Base-by-base conservation (phyloP, 345 rosid genomes). In the Brassica napus region DNA sequence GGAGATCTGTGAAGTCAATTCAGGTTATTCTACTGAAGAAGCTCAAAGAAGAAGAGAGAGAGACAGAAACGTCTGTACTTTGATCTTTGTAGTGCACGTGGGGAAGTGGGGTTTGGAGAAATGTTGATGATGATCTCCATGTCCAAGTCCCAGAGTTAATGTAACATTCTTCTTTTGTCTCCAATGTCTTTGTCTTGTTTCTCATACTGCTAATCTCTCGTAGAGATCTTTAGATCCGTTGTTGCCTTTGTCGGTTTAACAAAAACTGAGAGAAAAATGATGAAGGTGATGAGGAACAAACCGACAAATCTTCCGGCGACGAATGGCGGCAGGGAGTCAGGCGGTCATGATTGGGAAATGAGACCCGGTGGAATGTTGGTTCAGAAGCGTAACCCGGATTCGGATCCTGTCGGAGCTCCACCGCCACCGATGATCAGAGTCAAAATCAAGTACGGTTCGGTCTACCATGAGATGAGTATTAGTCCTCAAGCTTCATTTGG, bases 281-380 rank as follows among this genome's bases (percentile, higher is more conserved):
- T 28, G 21, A 49, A 64, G 8, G 84, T 86, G 86, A 84, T 87
- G 89, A 89, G 87, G 83, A 90, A 80, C 69, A 89, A 85, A 79
- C 76, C 85, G 70, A 81, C 88, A 49, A 89, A 85, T 61, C 78
- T 82, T 71, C 78, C 79, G 44, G 74, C 85, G 68, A 21, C 75
- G 5, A 86, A 87, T 24, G 88, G 80, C 80, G 89, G 77, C 49
- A 85, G 72, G 67, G 94, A 88, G 79, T 59, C 89, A 34, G 88
- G 83, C 34, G 86, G 87, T 15, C 77, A 86, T n/a, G 94, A 90
- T 18, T 96, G 92, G 98, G 99, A 96, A 86, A 81, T 93, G 72
- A 85, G 99, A 76, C 99, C 99, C n/a, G 98, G 99, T 4, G 99
- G 99, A 35, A 96, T 96, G 99, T 74, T 96, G 74, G 99, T 96